Evolutionary conservation across 306 rosid species (phyloP), one percentile per base, ranked within the genome.

Genomic region (Acmispon strigosus): DNA sequence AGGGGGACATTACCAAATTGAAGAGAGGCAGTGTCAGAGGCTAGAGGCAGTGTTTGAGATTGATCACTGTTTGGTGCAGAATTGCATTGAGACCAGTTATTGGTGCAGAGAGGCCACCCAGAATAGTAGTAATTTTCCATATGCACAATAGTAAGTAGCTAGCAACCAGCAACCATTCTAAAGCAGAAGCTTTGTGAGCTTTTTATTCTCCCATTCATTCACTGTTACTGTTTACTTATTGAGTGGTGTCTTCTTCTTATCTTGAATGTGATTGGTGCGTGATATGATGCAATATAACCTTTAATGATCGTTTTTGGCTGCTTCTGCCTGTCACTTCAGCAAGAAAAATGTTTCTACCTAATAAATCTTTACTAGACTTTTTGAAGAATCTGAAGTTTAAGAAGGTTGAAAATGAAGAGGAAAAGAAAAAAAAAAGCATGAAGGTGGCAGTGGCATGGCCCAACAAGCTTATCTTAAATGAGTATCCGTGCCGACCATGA

Each of bases 201-300:
- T 78, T 92, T 86, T 86, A 86, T 82, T 82, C 52, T 56, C 78
- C 53, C 69, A 43, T 32, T 29, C n/a, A n/a, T n/a, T 9, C 19
- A 37, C 32, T 34, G 57, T 53, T 62, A 87, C 89, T 80, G 85
- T 84, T 84, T 74, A 29, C 73, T 22, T 76, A 83, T 84, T 82
- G 78, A 70, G 77, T 41, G 91, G 66, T 87, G 82, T 78, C 62
- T 81, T 70, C 72, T 83, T 66, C 84, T 75, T 72, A 77, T 77
- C 83, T 62, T 78, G 91, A 83, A 66, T 64, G 79, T 62, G 92
- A 92, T 84, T 76, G 88, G 88, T 47, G 85, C 71, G 74, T 74
- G 76, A 77, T 76, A 83, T 32, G 37, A 32, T 74, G 78, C 56
- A 82, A 70, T 43, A 27, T 2, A 56, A 66, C 74, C 80, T 84